These are phyloP conservation scores for Leccinum barrowsii DNA, from an alignment of 768 basidiomycete species.

Conservation along the genomic window DNA sequence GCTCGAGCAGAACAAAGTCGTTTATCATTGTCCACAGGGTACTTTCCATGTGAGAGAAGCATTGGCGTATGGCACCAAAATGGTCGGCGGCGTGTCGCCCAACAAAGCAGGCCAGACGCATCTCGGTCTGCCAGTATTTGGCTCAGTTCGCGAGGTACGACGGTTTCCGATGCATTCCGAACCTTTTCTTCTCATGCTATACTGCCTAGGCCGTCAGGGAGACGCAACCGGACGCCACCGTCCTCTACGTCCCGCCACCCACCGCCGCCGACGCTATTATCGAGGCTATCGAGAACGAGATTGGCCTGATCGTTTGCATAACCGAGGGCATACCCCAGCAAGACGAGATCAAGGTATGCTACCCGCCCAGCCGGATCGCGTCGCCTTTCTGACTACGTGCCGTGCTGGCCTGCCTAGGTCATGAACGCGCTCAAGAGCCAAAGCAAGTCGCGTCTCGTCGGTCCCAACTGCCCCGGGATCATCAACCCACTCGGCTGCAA, in stretches of 20 bases:
- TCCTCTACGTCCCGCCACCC: conserved; percentile 98
- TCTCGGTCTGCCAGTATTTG: conserved; percentile 93
- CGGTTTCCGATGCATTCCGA: neutral
- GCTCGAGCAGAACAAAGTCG: neutral
- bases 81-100: conserved; percentile 97
- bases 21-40: conserved; percentile 48
- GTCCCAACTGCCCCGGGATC: conserved; percentile 98
- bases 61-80: conserved; percentile 90
- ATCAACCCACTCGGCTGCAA: conserved; percentile 98
- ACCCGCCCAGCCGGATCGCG: neutral
- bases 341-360: conserved; percentile 85
- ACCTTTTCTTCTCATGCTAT: conserved; percentile 5
- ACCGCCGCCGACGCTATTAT: conserved; percentile 95
- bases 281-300: conserved; percentile 98
- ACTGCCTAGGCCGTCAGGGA: conserved; percentile 74
- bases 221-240: conserved; percentile 85
- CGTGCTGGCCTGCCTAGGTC: conserved; percentile 46
- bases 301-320: conserved; percentile 95
- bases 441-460: conserved; percentile 91
- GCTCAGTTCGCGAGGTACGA: conserved; percentile 80
- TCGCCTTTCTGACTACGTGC: neutral
- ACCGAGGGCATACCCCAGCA: conserved; percentile 98
- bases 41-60: conserved; percentile 97
- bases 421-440: conserved; percentile 93
- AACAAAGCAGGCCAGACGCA: conserved; percentile 96